Conservation (phyloP, 164 flowering plant species). For the Vitis amurensis region DNA sequence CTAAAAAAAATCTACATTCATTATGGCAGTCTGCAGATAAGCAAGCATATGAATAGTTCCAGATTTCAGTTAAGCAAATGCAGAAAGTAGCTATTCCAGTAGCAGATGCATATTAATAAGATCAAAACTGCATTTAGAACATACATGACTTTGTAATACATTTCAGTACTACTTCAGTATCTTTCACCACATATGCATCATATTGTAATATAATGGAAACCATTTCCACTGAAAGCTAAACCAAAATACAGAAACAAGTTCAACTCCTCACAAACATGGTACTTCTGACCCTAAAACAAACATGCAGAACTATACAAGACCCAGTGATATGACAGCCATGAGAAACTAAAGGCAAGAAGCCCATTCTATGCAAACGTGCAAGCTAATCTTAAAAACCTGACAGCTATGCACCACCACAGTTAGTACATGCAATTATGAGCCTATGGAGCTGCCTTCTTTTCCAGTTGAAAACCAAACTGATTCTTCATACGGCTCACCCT, state of each 20-base stretch:
- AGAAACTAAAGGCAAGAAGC: constrained; percentile 3
- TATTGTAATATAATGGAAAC: not conserved
- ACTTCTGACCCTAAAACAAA: not conserved
- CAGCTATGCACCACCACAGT: constrained; percentile 16
- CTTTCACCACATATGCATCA: not conserved
- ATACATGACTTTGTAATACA: not conserved
- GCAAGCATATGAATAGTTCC: not conserved
- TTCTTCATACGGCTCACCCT: not conserved
- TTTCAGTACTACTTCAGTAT: constrained; percentile 2
- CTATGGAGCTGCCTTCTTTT: not conserved
- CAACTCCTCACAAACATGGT: constrained; percentile 3
- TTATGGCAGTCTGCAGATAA: not conserved
- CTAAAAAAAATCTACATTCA: not conserved
- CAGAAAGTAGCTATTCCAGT: not conserved
- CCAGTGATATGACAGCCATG: constrained; percentile 3
- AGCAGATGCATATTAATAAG: not conserved
- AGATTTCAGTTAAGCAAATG: constrained; percentile 1
- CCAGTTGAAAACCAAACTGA: not conserved
- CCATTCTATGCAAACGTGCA: constrained; percentile 12
- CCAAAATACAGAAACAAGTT: not conserved
- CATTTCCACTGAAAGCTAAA: not conserved
- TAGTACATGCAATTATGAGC: not conserved
- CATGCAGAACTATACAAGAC: constrained; percentile 1
- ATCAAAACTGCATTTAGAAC: not conserved
- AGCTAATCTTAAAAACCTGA: constrained; percentile 23